Percentiles rank a stretch among this genome's conserved stretches.
Evolutionary conservation across 805 yeast species (phyloP).

Genomic region (Jamesozyma jinghongensis): DNA sequence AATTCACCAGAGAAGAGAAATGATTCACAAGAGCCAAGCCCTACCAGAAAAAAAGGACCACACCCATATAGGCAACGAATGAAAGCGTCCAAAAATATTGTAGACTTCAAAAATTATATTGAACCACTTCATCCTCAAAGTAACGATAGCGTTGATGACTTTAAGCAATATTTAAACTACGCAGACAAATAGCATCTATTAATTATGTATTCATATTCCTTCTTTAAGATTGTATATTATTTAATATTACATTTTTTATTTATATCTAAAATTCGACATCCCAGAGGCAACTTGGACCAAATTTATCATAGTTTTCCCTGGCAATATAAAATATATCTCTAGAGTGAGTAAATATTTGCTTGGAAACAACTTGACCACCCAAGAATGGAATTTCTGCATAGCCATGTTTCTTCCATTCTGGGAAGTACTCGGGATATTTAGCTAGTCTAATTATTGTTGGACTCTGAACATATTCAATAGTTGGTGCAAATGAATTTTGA

Average conservation of each 20-base stretch:
- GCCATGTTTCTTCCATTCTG: slow-evolving; percentile 82
- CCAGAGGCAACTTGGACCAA: slow-evolving; percentile 82
- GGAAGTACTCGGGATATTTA: slow-evolving; percentile 82
- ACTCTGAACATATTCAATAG: slow-evolving; percentile 47
- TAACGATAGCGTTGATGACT: slow-evolving; percentile 15
- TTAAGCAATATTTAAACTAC: slow-evolving; percentile 20
- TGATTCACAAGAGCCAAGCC: not conserved
- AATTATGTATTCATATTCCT: not conserved
- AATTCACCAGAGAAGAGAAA: slow-evolving; percentile 14
- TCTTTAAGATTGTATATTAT: not conserved
- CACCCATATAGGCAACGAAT: not conserved
- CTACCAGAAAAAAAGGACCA: not conserved
- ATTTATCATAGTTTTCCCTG: slow-evolving; percentile 60
- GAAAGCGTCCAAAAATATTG: slow-evolving; percentile 4
- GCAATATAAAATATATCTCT: slow-evolving; percentile 60
- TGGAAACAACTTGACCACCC: slow-evolving; percentile 82
- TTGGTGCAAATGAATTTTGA: slow-evolving; percentile 5
- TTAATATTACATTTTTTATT: not conserved
- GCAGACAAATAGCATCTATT: slow-evolving; percentile 11
- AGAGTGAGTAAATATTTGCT: slow-evolving; percentile 65
- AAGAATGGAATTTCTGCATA: slow-evolving; percentile 70
- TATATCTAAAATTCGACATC: slow-evolving; percentile 35
- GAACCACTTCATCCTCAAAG: not conserved
- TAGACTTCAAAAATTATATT: slow-evolving; percentile 6
- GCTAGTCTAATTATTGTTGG: slow-evolving; percentile 66